Evolutionary conservation across 345 rosid species (phyloP).

Genomic region (Brassica rapa): DNA sequence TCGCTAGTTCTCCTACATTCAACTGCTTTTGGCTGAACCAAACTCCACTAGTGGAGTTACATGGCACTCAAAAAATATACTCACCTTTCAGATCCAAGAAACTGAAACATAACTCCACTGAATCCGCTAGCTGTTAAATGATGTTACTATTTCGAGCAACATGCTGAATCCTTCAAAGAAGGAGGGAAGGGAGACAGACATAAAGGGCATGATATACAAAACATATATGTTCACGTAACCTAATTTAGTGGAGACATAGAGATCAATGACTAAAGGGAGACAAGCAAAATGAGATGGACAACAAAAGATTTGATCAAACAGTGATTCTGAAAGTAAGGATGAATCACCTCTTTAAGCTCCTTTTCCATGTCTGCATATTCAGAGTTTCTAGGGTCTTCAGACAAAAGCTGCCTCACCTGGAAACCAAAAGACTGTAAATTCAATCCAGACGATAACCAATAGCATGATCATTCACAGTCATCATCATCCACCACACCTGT

Average conservation of each 20-base stretch:
- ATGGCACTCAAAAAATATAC: conserved; percentile 44
- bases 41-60: too few species aligned
- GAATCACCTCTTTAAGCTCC: conserved; percentile 65
- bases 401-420: conserved; percentile 84
- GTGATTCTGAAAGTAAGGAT: not conserved
- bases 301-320: conserved; percentile 5
- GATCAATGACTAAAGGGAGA: too few species aligned
- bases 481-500: conserved; percentile 46
- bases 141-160: conserved; percentile 66
- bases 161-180: conserved; percentile 62
- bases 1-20: conserved; percentile 49
- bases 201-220: conserved; percentile 40
- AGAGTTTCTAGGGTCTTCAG: conserved; percentile 72
- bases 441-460: not conserved
- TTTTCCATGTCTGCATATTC: conserved; percentile 92
- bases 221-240: conserved; percentile 43
- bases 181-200: too few species aligned
- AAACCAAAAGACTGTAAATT: not conserved
- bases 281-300: not conserved
- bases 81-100: conserved; percentile 58
- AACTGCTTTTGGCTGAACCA: too few species aligned
- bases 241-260: not conserved
- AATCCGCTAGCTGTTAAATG: conserved; percentile 54
- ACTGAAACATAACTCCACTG: too few species aligned
- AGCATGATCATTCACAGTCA: too few species aligned